Evolutionary conservation across 78 protist genomes (phyloP), one percentile per base, ranked within the genome.

Genomic region (Emiliania huxleyi): DNA sequence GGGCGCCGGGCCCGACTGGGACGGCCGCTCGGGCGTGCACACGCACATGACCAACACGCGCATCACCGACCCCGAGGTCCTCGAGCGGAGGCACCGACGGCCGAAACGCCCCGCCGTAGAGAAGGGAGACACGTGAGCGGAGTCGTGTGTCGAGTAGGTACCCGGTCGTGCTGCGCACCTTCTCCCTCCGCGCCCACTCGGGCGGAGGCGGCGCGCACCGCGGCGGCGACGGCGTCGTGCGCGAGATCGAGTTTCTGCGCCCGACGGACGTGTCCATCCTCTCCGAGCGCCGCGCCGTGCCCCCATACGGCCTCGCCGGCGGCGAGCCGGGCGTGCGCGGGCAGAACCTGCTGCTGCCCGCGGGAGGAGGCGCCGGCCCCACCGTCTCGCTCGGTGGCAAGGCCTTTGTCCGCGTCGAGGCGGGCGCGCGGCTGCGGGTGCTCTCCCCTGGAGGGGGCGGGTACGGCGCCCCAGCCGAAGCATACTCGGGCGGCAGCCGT

Each of bases 1-100:
- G 22, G 99, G 99, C n/a, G 99, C 99, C 44, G 98, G 98, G 29
- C 96, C 97, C 23, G 38, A 12, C 21, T 95, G 94, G 93, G 37
- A 97, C 81, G 99, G 99, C 29, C 90, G 91, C 49, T 29, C 89
- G 19, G 98, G 96, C 87, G 99, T 98, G 37, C 99, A 98, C 62
- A 96, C 97, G 37, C 99, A 98, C 94, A 98, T 98, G 99, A 98
- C 99, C 45, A 98, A 98, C 94, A 98, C 99, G 35, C 88, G 99
- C 44, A 95, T 97, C 75, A 97, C 99, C 3, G 99, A 98, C 93
- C 96, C 96, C 8, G 99, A 98, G 92, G 94, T 98, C 33, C 95
- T 98, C 92, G 99, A 98, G 93, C 89, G 95, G 69, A 91, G n/a
- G n/a, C n/a, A n/a, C n/a, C n/a, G n/a, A n/a, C n/a, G n/a, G n/a